Evolutionary conservation across 2,329 filamentous ascomycete species (phyloP).

Genomic region (Fusarium virguliforme): DNA sequence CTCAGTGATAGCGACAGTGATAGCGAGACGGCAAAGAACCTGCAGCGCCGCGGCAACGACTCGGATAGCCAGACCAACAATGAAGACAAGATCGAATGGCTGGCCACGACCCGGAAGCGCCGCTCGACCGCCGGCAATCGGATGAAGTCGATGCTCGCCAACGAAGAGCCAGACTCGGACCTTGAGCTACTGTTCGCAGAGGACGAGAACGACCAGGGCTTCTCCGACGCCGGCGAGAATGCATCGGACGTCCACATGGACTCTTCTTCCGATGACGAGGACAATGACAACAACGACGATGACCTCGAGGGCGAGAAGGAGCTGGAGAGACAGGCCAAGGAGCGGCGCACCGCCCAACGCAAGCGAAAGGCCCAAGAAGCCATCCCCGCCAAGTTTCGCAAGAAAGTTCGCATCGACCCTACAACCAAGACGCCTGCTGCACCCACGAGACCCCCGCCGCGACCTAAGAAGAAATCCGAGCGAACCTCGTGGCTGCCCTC

Average conservation of each 20-base stretch:
- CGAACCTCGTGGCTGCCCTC: slow-evolving; percentile 72
- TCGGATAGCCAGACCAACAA: slow-evolving; percentile 58
- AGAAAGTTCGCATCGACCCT: slow-evolving; percentile 82
- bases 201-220: slow-evolving; percentile 78
- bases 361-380: slow-evolving; percentile 87
- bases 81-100: slow-evolving; percentile 71
- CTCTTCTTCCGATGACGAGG: slow-evolving; percentile 87
- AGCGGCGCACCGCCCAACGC: slow-evolving; percentile 75
- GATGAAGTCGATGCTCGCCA: slow-evolving; percentile 83
- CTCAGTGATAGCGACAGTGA: slow-evolving; percentile 54
- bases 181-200: slow-evolving; percentile 84
- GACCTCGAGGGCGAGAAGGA: slow-evolving; percentile 91
- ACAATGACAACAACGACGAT: slow-evolving; percentile 74
- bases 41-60: slow-evolving; percentile 52
- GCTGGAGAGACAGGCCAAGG: slow-evolving; percentile 82
- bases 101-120: slow-evolving; percentile 81
- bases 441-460: slow-evolving; percentile 61
- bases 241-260: slow-evolving; percentile 88
- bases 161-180: slow-evolving; percentile 78
- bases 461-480: slow-evolving; percentile 74
- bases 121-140: slow-evolving; percentile 89
- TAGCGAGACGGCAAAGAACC: slow-evolving; percentile 46
- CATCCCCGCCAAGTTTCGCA: slow-evolving; percentile 79
- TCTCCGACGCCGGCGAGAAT: slow-evolving; percentile 78
- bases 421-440: slow-evolving; percentile 57